Conservation (phyloP, 2,329 filamentous ascomycete species). For the Cladorrhinum sp. region DNA sequence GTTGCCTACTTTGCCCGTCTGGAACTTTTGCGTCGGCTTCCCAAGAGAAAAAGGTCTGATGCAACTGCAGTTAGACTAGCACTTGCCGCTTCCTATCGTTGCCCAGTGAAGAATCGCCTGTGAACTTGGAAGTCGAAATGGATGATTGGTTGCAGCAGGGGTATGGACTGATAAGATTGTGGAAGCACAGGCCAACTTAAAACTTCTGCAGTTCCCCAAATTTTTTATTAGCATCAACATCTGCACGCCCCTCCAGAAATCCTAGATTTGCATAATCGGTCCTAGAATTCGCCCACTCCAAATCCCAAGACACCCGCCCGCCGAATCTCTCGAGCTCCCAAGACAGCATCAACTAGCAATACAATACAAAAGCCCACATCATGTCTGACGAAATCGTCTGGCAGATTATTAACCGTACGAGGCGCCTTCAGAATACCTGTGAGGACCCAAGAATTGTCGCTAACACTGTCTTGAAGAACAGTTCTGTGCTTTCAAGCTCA, state of each 20-base stretch:
- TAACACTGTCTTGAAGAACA: slow-evolving; percentile 55
- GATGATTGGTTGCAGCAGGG: slow-evolving; percentile 3
- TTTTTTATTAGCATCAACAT: slow-evolving; percentile 13
- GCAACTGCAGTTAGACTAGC: background rate
- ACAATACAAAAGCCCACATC: slow-evolving; percentile 26
- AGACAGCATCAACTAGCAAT: background rate
- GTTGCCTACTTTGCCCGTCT: too few relatives aligned
- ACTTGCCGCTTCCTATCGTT: background rate
- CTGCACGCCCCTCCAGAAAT: slow-evolving; percentile 5
- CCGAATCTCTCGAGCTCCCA: background rate
- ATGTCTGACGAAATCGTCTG: slow-evolving; percentile 98
- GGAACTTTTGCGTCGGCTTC: too few relatives aligned
- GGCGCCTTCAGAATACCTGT: background rate
- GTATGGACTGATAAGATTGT: slow-evolving; percentile 4
- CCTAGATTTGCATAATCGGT: background rate
- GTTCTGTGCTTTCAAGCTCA: slow-evolving; percentile 84
- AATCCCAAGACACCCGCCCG: slow-evolving; percentile 5
- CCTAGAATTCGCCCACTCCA: slow-evolving; percentile 1
- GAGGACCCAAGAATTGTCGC: slow-evolving; percentile 47
- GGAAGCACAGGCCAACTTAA: slow-evolving; percentile 9
- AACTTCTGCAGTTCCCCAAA: slow-evolving; percentile 12
- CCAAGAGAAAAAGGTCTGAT: slow-evolving; percentile 4
- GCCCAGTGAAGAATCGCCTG: background rate
- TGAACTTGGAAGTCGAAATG: background rate
- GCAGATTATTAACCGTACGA: slow-evolving; percentile 78